Percentiles rank a stretch among this genome's conserved stretches.
phyloP scores from a whole-genome alignment of 2,329 filamentous ascomycete genomes.

The Colletotrichum scovillei region DNA sequence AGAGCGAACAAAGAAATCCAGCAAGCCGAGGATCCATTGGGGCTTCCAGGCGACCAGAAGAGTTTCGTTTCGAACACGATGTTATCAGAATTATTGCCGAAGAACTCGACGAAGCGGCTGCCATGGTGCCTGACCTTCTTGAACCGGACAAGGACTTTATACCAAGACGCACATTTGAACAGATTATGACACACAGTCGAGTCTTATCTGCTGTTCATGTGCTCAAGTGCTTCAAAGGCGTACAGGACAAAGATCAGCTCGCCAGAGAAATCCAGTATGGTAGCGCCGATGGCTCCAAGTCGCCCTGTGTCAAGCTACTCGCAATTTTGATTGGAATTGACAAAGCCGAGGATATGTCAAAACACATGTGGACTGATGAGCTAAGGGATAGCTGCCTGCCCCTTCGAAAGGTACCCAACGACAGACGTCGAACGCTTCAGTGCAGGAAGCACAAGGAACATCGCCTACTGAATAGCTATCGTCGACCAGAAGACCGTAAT shows the following conservation, averaged over 20 bases:
- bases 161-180: neutral
- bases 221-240: neutral
- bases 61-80: neutral
- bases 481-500: neutral
- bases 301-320: neutral
- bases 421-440: neutral
- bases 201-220: neutral
- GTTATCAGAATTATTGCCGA: neutral
- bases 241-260: neutral
- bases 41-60: neutral
- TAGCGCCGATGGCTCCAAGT: neutral
- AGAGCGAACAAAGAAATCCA: neutral
- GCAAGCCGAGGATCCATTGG: too few species aligned
- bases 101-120: conserved; percentile 1
- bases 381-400: conserved; percentile 9
- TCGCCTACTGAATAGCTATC: neutral
- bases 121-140: neutral
- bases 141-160: conserved; percentile 14
- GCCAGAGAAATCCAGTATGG: neutral
- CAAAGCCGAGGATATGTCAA: neutral
- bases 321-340: conserved; percentile 3
- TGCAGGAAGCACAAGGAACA: neutral
- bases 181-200: neutral
- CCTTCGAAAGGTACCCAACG: neutral
- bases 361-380: neutral